Evolutionary conservation across 2,329 filamentous ascomycete genomes (phyloP), one percentile per base, ranked within the genome.

Genomic region (Colletotrichum neosansevieriae): DNA sequence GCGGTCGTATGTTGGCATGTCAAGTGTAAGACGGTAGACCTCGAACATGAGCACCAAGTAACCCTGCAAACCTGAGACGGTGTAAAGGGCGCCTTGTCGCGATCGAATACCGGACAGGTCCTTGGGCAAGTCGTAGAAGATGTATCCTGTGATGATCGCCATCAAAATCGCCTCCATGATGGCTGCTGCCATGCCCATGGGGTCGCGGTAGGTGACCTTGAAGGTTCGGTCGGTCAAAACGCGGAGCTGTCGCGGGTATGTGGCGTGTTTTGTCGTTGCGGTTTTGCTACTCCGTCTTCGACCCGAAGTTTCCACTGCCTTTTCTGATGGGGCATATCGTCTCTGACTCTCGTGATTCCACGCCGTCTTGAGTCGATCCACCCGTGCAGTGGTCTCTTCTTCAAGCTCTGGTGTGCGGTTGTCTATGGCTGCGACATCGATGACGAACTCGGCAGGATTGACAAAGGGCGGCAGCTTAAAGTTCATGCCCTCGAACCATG

Each of bases 21-120:
- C 92, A 57, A 91, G 85, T 0, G 90, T 92, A 66, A 94, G 80
- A 4, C 92, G 88, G 73, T 93, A 94, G 0, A 88, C 89, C 76
- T 94, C 92, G 70, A 92, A 94, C 12, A 94, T 82, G 11, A 94
- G 82, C 57, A 94, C 90, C 3, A 94, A 83, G 74, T 94, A 94
- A 1, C 91, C 91, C 74, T 94, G 92, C 6, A 94, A 82, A 4
- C 88, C 90, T 6, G 90, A 85, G 0, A 90, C 88, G 2, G 88
- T 92, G 73, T 94, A 94, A 0, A 94, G 78, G 6, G 90, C 91
- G 56, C 91, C 92, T 76, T 94, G 81, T 2, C 92, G 85, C 29
- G 91, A 94, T 24, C 92, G 85, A 54, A 94, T 94, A 0, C 92
- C 92, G 1, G 91, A 83, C 53, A 91, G 86, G 64, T 90, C 90